Evolutionary conservation across 2,329 filamentous ascomycete species (phyloP).

Genomic region (Zasmidium citrigriseum): DNA sequence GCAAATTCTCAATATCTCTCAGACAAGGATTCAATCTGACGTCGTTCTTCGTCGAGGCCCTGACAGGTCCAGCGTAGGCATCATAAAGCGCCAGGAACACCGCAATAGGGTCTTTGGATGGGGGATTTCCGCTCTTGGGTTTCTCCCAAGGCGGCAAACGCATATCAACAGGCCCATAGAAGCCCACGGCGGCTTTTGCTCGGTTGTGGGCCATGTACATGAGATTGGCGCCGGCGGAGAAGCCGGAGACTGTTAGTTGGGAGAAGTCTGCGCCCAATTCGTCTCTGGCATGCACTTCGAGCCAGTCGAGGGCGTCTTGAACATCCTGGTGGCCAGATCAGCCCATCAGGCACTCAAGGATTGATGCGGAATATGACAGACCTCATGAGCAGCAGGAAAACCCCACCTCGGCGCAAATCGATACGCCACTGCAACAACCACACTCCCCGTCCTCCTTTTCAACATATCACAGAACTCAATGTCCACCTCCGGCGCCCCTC

Average conservation of each 20-base stretch:
- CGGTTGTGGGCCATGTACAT: conserved; percentile 38
- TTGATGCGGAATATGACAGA: no score
- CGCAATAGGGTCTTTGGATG: conserved; percentile 40
- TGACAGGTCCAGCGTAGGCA: conserved; percentile 41
- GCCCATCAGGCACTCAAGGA: no score
- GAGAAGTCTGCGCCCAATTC: conserved; percentile 42
- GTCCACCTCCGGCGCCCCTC: conserved; percentile 44
- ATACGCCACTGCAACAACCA: conserved; percentile 43
- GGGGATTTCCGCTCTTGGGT: conserved; percentile 36
- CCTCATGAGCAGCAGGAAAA: conserved; percentile 44
- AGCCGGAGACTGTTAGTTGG: conserved; percentile 47
- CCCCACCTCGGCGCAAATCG: conserved; percentile 24
- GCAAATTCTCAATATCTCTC: conserved; percentile 38
- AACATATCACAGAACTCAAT: conserved; percentile 37
- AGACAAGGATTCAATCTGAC: conserved; percentile 43
- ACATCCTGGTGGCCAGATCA: no score
- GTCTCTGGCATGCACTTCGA: conserved; percentile 41
- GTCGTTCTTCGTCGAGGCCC: conserved; percentile 32
- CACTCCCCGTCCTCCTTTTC: conserved; percentile 30
- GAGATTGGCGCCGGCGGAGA: conserved; percentile 49
- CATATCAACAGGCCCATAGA: conserved; percentile 46
- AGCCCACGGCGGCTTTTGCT: conserved; percentile 42
- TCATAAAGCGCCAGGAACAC: conserved; percentile 48
- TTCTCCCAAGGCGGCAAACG: conserved; percentile 45
- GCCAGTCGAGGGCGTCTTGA: conserved; percentile 45